These are phyloP conservation scores for Coemansia sp. DNA, from an alignment of 192 early-diverging fungal genomes.

Conservation along the genomic window DNA sequence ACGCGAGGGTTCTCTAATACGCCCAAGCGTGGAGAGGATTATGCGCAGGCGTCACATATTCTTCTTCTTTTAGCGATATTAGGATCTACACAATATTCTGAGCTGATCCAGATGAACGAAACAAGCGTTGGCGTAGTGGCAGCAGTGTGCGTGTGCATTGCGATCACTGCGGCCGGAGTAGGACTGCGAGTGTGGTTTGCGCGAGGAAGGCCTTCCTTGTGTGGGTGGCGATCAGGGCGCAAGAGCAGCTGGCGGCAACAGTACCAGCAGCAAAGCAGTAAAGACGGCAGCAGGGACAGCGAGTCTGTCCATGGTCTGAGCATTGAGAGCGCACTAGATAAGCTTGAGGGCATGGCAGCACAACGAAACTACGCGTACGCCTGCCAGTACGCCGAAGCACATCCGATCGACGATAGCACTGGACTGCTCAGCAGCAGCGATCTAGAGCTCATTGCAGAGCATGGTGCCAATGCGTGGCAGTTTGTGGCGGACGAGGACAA, in stretches of 20 bases:
- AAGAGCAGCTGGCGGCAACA: not conserved
- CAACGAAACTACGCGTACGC: conserved; percentile 45
- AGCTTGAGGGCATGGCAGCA: conserved; percentile 37
- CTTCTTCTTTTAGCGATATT: no score
- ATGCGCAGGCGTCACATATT: no score
- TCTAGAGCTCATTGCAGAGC: conserved; percentile 42
- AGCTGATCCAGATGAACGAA: conserved; percentile 11
- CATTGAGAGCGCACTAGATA: conserved; percentile 31
- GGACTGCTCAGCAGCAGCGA: conserved; percentile 34
- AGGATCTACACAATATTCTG: no score
- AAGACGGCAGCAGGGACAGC: conserved; percentile 18
- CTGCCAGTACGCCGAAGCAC: conserved; percentile 61
- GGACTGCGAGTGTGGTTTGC: conserved; percentile 20
- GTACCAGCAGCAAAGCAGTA: not conserved
- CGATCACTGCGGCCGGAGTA: conserved; percentile 9
- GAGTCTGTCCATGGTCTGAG: conserved; percentile 34
- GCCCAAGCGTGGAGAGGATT: no score
- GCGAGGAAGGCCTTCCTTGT: conserved; percentile 10
- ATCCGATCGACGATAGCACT: conserved; percentile 49
- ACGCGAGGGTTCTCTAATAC: no score
- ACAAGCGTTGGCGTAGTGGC: conserved; percentile 33
- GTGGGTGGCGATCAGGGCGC: conserved; percentile 2
- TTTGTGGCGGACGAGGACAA: conserved; percentile 33
- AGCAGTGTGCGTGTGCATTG: conserved; percentile 28
- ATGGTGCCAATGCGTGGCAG: conserved; percentile 52